Evolutionary conservation across 164 flowering plant genomes (phyloP).

Genomic region (Saururus chinensis): DNA sequence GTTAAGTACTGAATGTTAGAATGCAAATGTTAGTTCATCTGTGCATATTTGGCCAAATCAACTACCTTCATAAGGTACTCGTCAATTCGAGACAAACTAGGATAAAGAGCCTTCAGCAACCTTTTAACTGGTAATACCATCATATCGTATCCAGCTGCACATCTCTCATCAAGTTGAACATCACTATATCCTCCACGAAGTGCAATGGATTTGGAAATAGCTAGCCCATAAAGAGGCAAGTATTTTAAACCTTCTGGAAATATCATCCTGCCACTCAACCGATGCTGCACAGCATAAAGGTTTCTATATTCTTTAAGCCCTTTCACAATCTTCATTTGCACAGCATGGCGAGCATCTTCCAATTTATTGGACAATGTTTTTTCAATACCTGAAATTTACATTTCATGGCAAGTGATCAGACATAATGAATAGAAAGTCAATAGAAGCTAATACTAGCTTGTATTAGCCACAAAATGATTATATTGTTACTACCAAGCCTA

Average conservation of each 20-base stretch:
- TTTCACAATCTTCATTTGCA: conserved; percentile 69
- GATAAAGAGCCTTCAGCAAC: conserved; percentile 79
- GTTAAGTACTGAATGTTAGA: neutral
- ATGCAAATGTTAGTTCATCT: neutral
- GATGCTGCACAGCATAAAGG: conserved; percentile 93
- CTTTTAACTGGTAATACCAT: conserved; percentile 78
- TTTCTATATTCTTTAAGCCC: conserved; percentile 88
- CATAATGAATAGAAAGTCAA: neutral
- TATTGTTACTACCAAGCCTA: conserved; percentile 57
- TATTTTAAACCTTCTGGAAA: conserved; percentile 83
- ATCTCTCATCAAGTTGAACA: conserved; percentile 85
- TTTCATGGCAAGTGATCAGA: neutral
- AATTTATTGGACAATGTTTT: conserved; percentile 72
- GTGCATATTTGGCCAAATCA: neutral
- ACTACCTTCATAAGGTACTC: conserved; percentile 65
- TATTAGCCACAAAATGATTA: neutral
- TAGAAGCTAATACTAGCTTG: neutral
- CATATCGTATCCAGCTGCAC: conserved; percentile 84
- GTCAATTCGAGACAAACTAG: conserved; percentile 69
- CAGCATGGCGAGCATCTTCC: conserved; percentile 72
- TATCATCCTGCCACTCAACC: conserved; percentile 79
- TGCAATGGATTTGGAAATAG: conserved; percentile 67
- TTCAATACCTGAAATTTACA: conserved; percentile 69
- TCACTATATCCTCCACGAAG: conserved; percentile 89
- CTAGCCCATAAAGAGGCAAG: conserved; percentile 66